A percentile compares a stretch with the other conserved stretches of the same genome.
These are phyloP conservation scores for Nemania abortiva DNA, from an alignment of 2,329 filamentous ascomycete genomes.

Conservation along the genomic window DNA sequence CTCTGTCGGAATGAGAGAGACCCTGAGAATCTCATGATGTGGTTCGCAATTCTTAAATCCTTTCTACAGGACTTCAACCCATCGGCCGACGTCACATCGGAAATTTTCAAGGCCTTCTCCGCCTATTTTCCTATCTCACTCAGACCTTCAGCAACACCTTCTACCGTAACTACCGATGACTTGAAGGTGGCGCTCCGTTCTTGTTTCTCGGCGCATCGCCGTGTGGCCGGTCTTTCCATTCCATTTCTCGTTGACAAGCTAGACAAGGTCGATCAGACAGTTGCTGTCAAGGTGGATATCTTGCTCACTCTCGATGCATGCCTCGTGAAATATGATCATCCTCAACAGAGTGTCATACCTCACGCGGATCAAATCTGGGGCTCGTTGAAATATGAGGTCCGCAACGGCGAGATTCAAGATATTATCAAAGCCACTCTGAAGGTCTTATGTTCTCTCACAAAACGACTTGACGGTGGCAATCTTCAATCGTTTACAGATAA, in stretches of 20 bases:
- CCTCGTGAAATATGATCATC: slow-evolving; percentile 61
- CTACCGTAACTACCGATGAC: slow-evolving; percentile 67
- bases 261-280: slow-evolving; percentile 69
- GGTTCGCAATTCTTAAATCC: slow-evolving; percentile 64
- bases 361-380: slow-evolving; percentile 66
- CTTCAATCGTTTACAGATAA: slow-evolving; percentile 61
- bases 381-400: slow-evolving; percentile 72
- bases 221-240: slow-evolving; percentile 60
- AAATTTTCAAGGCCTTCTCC: slow-evolving; percentile 67
- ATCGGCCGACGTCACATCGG: slow-evolving; percentile 60
- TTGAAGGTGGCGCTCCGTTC: slow-evolving; percentile 65
- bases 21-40: slow-evolving; percentile 67
- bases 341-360: slow-evolving; percentile 61
- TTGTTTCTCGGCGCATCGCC: slow-evolving; percentile 66
- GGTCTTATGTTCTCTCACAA: slow-evolving; percentile 64
- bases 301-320: slow-evolving; percentile 67
- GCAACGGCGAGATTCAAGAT: slow-evolving; percentile 70
- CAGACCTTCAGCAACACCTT: slow-evolving; percentile 62
- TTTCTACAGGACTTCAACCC: slow-evolving; percentile 61
- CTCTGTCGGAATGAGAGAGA: slow-evolving; percentile 68
- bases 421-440: slow-evolving; percentile 68
- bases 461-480: slow-evolving; percentile 58
- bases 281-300: slow-evolving; percentile 71
- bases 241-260: slow-evolving; percentile 69
- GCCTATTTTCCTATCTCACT: slow-evolving; percentile 72